Conservation (phyloP, 352 stramenopile genomes). For the Phytopythium kandeliae region DNA sequence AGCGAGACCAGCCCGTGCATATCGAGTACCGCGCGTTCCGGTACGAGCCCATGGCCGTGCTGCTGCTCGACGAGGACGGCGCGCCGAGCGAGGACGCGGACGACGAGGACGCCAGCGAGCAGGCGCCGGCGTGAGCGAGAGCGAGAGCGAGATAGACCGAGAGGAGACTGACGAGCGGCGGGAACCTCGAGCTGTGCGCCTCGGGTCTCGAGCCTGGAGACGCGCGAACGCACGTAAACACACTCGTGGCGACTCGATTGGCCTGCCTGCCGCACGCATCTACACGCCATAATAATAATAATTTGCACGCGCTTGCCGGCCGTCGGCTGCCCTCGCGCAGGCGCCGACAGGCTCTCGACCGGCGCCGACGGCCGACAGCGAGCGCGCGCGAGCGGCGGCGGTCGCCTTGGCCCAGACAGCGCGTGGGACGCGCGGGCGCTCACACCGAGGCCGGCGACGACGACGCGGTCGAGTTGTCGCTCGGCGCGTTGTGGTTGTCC, state of each 20-base stretch:
- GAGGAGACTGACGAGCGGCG: too few relatives aligned
- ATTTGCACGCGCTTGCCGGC: too few relatives aligned
- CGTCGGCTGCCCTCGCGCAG: too few relatives aligned
- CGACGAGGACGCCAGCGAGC: background rate
- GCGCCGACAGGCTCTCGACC: too few relatives aligned
- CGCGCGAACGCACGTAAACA: too few relatives aligned
- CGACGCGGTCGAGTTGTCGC: slow-evolving; percentile 21
- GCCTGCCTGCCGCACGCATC: too few relatives aligned
- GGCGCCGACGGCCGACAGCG: too few relatives aligned
- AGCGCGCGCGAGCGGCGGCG: too few relatives aligned
- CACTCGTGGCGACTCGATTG: too few relatives aligned
- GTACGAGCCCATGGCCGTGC: slow-evolving; percentile 38
- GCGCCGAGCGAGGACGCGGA: background rate
- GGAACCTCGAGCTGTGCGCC: background rate
- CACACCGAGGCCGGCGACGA: slow-evolving; percentile 26
- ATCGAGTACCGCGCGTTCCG: slow-evolving; percentile 54
- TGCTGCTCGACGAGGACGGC: slow-evolving; percentile 2
- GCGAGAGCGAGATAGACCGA: background rate
- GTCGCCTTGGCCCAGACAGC: background rate
- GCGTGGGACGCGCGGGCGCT: background rate
- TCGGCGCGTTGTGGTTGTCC: slow-evolving; percentile 57
- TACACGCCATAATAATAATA: too few relatives aligned
- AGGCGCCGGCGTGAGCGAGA: background rate
- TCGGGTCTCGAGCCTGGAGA: too few relatives aligned
- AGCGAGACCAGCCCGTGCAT: slow-evolving; percentile 31